These are phyloP conservation scores for Naumovozyma castellii DNA, from an alignment of 805 yeast genomes.

Conservation along the genomic window DNA sequence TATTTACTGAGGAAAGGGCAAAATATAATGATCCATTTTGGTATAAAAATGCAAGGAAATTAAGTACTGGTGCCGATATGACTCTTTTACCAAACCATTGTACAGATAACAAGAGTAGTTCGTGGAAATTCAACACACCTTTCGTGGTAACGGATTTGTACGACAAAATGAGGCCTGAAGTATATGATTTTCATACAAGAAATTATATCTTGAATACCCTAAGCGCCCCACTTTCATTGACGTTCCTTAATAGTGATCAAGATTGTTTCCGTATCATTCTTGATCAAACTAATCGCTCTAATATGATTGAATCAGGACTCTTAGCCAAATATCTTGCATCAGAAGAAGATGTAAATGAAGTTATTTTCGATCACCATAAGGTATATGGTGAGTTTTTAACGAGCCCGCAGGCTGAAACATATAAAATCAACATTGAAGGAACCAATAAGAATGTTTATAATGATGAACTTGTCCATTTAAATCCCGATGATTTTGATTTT, in stretches of 20 bases:
- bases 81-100: not conserved
- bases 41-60: conserved; percentile 7
- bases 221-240: conserved; percentile 21
- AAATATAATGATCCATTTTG: conserved; percentile 15
- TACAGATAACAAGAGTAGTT: not conserved
- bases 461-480: conserved; percentile 10
- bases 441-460: conserved; percentile 7
- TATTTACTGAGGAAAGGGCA: conserved; percentile 16
- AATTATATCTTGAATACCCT: conserved; percentile 14
- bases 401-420: conserved; percentile 5
- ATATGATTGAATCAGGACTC: conserved; percentile 18
- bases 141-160: conserved; percentile 10
- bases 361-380: conserved; percentile 15
- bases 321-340: conserved; percentile 6
- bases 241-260: conserved; percentile 15
- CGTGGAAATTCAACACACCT: conserved; percentile 5
- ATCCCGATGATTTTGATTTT: conserved; percentile 22
- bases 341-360: not conserved
- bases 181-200: conserved; percentile 25
- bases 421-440: conserved; percentile 10
- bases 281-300: conserved; percentile 6
- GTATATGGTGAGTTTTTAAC: conserved; percentile 13
- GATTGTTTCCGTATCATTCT: conserved; percentile 15
- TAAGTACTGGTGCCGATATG: not conserved
- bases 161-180: conserved; percentile 26